phyloP scores from a whole-genome alignment of 2,329 filamentous ascomycete genomes.

The Laburnicola sp. region DNA sequence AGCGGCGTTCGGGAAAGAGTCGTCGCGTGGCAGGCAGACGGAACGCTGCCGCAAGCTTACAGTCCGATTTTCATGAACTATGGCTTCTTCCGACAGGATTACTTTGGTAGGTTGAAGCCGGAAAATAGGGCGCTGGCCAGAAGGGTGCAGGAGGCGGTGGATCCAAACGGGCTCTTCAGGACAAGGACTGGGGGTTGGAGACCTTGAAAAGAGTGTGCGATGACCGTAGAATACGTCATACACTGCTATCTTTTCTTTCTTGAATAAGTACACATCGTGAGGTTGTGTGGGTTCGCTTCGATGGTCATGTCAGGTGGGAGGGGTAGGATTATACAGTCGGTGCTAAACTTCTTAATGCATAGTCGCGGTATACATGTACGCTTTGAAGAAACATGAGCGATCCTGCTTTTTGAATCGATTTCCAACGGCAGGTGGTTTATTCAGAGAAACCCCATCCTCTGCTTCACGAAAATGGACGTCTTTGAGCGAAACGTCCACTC shows the following conservation, averaged over 20 bases:
- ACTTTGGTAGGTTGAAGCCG: conserved; percentile 48
- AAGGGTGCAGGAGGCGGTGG: conserved; percentile 44
- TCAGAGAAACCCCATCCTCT: no score
- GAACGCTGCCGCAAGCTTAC: conserved; percentile 48
- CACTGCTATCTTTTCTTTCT: neutral
- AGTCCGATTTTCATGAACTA: conserved; percentile 55
- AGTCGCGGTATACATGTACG: no score
- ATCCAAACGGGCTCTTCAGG: conserved; percentile 48
- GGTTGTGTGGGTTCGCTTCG: neutral
- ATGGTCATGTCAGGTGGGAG: no score
- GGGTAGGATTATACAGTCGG: no score
- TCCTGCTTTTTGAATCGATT: no score
- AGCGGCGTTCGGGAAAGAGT: conserved; percentile 44
- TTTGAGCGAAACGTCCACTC: no score
- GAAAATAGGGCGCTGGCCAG: conserved; percentile 39
- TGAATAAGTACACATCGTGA: neutral
- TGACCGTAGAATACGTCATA: neutral
- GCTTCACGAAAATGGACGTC: no score
- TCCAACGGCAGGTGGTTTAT: no score
- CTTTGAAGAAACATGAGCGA: no score
- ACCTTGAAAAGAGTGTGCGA: conserved; percentile 22
- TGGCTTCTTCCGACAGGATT: conserved; percentile 50
- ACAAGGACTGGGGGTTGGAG: conserved; percentile 49
- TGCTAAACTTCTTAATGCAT: no score
- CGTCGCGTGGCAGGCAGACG: conserved; percentile 42